Conservation (phyloP, 352 stramenopile species). For the Saprolegnia parasitica region DNA sequence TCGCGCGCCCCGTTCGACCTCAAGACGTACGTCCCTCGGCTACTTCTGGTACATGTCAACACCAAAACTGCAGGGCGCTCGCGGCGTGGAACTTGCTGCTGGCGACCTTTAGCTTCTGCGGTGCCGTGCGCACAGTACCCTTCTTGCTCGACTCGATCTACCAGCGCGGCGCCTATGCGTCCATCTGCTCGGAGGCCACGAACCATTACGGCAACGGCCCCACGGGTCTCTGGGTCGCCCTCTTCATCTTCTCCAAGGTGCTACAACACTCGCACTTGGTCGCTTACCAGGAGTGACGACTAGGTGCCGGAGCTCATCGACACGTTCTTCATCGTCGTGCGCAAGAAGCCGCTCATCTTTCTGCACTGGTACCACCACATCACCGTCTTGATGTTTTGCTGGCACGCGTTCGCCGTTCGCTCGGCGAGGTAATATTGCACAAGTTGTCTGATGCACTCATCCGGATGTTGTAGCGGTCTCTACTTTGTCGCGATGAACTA, state of each 20-base stretch:
- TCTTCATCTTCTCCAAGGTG: conserved; percentile 86
- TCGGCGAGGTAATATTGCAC: conserved; percentile 46
- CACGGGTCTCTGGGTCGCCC: conserved; percentile 68
- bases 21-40: neutral
- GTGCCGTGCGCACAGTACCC: conserved; percentile 62
- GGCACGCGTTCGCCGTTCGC: conserved; percentile 92
- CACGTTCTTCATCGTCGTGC: conserved; percentile 96
- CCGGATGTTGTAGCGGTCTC: conserved; percentile 65
- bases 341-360: conserved; percentile 97
- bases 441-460: no score
- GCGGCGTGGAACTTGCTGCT: conserved; percentile 77
- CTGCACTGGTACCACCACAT: conserved; percentile 99
- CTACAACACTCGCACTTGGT: neutral
- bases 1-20: conserved; percentile 79
- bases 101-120: conserved; percentile 73
- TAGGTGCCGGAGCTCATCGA: conserved; percentile 90
- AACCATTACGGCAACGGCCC: conserved; percentile 63
- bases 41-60: neutral
- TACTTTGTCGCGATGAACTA: conserved; percentile 99
- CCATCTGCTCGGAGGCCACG: conserved; percentile 67
- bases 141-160: conserved; percentile 85
- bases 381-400: conserved; percentile 97
- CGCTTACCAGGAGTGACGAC: neutral
- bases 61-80: conserved; percentile 41
- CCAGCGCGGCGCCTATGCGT: conserved; percentile 71